A percentile compares a stretch with the other conserved stretches of the same genome.
phyloP scores from a whole-genome alignment of 2,329 filamentous ascomycete genomes.

The Hirsutella minnesotensis region DNA sequence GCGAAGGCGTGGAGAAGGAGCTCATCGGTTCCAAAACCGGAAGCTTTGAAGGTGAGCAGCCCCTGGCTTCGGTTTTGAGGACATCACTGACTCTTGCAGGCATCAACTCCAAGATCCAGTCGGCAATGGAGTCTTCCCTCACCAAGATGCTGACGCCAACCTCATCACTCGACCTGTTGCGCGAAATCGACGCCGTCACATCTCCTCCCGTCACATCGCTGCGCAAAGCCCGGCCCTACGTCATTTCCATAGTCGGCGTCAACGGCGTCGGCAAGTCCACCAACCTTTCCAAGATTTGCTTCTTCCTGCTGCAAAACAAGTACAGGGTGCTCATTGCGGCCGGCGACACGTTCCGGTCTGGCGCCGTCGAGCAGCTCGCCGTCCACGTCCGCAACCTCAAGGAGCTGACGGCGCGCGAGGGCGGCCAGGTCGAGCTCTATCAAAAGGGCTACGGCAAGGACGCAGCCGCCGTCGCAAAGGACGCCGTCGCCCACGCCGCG shows the following conservation, averaged over 20 bases:
- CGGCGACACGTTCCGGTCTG: conserved; percentile 92
- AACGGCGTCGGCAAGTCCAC: conserved; percentile 98
- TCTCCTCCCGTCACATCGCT: conserved; percentile 52
- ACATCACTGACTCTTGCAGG: conserved; percentile 21
- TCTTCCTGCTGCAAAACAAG: conserved; percentile 94
- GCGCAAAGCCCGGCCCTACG: conserved; percentile 66
- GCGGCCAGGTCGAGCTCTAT: conserved; percentile 78
- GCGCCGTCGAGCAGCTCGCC: conserved; percentile 90
- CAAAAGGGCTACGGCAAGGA: conserved; percentile 98
- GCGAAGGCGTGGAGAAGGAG: conserved; percentile 83
- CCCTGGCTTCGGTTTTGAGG: conserved; percentile 3
- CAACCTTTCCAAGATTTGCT: conserved; percentile 95
- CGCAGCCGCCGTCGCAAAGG: conserved; percentile 86
- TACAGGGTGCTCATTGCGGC: conserved; percentile 90
- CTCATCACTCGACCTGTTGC: conserved; percentile 84
- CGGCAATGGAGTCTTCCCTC: conserved; percentile 83
- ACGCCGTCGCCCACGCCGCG: conserved; percentile 73
- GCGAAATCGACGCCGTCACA: conserved; percentile 76
- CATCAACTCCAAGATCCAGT: conserved; percentile 70
- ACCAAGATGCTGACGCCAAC: conserved; percentile 94
- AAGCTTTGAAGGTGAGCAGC: conserved; percentile 62
- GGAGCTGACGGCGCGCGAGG: conserved; percentile 76
- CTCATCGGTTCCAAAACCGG: conserved; percentile 83
- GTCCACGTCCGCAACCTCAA: conserved; percentile 91
- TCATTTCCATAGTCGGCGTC: conserved; percentile 95